phyloP scores from a whole-genome alignment of 352 stramenopile species.

The Phytophthora chlamydospora region DNA sequence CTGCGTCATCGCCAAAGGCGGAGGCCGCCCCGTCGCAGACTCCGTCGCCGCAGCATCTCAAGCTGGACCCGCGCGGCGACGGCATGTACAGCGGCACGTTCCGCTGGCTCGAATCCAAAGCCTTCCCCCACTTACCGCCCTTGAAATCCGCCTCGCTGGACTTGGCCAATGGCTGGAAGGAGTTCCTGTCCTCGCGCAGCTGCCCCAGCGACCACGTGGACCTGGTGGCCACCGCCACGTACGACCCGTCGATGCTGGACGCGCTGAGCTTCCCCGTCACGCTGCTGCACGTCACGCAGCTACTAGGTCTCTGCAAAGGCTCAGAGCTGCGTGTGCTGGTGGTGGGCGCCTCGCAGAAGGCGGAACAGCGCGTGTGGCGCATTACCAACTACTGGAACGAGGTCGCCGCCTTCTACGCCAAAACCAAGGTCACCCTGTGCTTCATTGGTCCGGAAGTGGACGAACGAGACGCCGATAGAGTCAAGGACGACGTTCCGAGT shows the following conservation, averaged over 20 bases:
- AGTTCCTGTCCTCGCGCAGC: slow-evolving; percentile 49
- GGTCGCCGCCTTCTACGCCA: slow-evolving; percentile 45
- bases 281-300: slow-evolving; percentile 47
- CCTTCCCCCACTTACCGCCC: slow-evolving; percentile 48
- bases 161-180: slow-evolving; percentile 54
- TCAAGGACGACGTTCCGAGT: slow-evolving; percentile 6
- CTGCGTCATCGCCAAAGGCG: background rate
- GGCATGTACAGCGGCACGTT: slow-evolving; percentile 86
- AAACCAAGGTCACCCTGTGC: slow-evolving; percentile 45
- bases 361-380: slow-evolving; percentile 70
- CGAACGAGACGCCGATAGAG: slow-evolving; percentile 9
- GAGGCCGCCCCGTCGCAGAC: background rate
- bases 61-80: slow-evolving; percentile 70
- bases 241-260: slow-evolving; percentile 76
- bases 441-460: slow-evolving; percentile 73
- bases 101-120: slow-evolving; percentile 73
- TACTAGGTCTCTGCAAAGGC: slow-evolving; percentile 36
- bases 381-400: slow-evolving; percentile 79
- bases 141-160: slow-evolving; percentile 23
- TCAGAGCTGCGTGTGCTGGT: slow-evolving; percentile 51
- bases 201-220: slow-evolving; percentile 17
- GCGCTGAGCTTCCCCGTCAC: slow-evolving; percentile 79
- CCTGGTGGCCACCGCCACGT: slow-evolving; percentile 44
- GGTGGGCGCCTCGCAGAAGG: slow-evolving; percentile 67
- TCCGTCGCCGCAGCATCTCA: slow-evolving; percentile 40